These are phyloP conservation scores for Saccharomyces hybrid DNA, from an alignment of 1,139 yeast species.

Conservation along the genomic window DNA sequence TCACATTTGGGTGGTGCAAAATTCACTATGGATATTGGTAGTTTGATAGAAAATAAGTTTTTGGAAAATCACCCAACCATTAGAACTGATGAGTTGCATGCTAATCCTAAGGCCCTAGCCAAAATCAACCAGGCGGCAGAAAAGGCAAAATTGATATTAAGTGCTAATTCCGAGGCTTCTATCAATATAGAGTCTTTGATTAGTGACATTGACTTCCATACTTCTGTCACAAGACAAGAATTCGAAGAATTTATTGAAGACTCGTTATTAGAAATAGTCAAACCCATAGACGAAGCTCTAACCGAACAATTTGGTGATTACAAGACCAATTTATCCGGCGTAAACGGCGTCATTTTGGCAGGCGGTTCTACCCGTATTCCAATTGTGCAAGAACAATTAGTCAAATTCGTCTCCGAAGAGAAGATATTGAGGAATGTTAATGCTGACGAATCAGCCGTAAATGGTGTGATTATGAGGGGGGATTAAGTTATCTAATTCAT, in stretches of 20 bases:
- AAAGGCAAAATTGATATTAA: constrained; percentile 73
- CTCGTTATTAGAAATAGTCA: constrained; percentile 39
- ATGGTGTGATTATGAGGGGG: constrained; percentile 89
- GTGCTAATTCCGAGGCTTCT: constrained; percentile 75
- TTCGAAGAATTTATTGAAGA: constrained; percentile 56
- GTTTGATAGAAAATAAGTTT: constrained; percentile 53
- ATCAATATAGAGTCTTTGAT: constrained; percentile 64
- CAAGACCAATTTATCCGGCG: constrained; percentile 31
- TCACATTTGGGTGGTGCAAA: constrained; percentile 63
- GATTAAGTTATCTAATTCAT: constrained; percentile 52
- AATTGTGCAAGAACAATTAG: constrained; percentile 57
- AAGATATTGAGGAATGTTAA: constrained; percentile 79
- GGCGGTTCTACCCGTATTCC: constrained; percentile 96
- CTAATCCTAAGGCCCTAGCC: constrained; percentile 53
- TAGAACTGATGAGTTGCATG: constrained; percentile 36
- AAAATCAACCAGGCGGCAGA: constrained; percentile 78
- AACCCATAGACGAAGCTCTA: constrained; percentile 54
- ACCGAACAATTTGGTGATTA: constrained; percentile 31
- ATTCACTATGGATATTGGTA: constrained; percentile 59
- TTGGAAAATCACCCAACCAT: constrained; percentile 34
- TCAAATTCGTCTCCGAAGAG: constrained; percentile 50
- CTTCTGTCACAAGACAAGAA: constrained; percentile 62
- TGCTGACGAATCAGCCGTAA: constrained; percentile 90
- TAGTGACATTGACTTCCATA: constrained; percentile 65
- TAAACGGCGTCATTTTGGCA: constrained; percentile 66